A percentile compares a stretch with the other conserved stretches of the same genome.
These are phyloP conservation scores for Ilex asprella DNA, from an alignment of 257 asterid species.

Conservation along the genomic window DNA sequence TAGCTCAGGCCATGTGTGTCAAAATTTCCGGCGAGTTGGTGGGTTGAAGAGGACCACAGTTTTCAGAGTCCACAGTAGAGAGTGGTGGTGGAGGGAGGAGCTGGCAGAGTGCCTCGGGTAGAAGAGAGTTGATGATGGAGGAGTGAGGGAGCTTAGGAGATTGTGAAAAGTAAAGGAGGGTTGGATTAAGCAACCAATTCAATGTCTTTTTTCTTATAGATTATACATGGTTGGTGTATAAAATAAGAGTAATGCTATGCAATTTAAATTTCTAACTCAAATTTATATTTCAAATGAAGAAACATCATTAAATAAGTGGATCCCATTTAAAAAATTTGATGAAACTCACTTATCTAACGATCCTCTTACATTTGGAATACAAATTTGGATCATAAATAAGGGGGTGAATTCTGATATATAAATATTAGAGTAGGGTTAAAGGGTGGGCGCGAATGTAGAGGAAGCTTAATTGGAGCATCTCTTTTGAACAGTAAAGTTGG, in stretches of 20 bases:
- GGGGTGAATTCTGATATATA: background rate
- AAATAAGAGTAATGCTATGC: no score
- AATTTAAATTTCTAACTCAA: no score
- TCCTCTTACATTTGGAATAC: no score
- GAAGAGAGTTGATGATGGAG: slow-evolving; percentile 32
- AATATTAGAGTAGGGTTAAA: slow-evolving; percentile 11
- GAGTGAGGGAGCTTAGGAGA: slow-evolving; percentile 55
- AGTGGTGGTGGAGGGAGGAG: background rate
- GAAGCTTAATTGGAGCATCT: slow-evolving; percentile 33
- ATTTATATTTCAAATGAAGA: no score
- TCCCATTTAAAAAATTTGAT: no score
- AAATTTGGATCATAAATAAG: no score
- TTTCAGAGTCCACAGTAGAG: slow-evolving; percentile 18
- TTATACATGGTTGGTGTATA: background rate
- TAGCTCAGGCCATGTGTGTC: no score
- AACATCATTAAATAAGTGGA: no score
- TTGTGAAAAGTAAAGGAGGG: slow-evolving; percentile 49
- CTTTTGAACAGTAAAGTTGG: slow-evolving; percentile 10
- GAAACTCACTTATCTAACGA: no score
- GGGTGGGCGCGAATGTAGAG: slow-evolving; percentile 37
- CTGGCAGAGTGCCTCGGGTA: slow-evolving; percentile 37
- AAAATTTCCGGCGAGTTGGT: background rate
- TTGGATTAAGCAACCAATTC: slow-evolving; percentile 36
- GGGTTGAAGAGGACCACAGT: slow-evolving; percentile 11
- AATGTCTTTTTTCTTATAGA: slow-evolving; percentile 17